These are phyloP conservation scores for Ceratocystiopsis minuta DNA, from an alignment of 2,329 filamentous ascomycete species.

Conservation along the genomic window DNA sequence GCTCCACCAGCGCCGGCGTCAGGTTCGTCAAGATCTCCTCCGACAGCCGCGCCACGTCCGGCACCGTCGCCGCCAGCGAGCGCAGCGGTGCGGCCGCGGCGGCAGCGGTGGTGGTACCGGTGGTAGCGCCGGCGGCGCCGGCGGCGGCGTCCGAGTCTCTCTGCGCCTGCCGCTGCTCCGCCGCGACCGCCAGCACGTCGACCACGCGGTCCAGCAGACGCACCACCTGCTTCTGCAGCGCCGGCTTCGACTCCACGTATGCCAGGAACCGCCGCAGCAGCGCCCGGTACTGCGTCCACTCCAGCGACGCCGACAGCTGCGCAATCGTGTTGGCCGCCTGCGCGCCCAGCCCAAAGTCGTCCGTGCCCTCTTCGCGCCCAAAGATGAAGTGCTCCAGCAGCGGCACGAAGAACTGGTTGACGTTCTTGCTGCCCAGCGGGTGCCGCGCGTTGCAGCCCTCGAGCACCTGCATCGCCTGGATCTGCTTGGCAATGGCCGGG, in stretches of 20 bases:
- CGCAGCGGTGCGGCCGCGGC: slow-evolving; percentile 10
- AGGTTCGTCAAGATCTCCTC: slow-evolving; percentile 58
- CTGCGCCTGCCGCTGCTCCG: slow-evolving; percentile 7
- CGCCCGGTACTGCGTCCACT: slow-evolving; percentile 81
- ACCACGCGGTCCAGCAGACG: slow-evolving; percentile 65
- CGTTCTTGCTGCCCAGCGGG: slow-evolving; percentile 55
- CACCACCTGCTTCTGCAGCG: slow-evolving; percentile 72
- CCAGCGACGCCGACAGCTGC: slow-evolving; percentile 53
- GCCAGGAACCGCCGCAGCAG: slow-evolving; percentile 69
- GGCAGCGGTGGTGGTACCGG: slow-evolving; percentile 10
- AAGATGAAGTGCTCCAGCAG: slow-evolving; percentile 90
- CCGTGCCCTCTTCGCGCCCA: slow-evolving; percentile 50
- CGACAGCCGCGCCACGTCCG: slow-evolving; percentile 46
- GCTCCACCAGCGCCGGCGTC: slow-evolving; percentile 60
- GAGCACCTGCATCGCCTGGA: slow-evolving; percentile 66
- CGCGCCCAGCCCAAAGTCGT: slow-evolving; percentile 73
- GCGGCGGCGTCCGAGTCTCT: slow-evolving; percentile 23
- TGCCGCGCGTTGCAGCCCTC: slow-evolving; percentile 43
- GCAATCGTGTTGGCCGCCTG: slow-evolving; percentile 73
- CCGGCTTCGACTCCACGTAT: slow-evolving; percentile 63
- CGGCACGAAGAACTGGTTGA: slow-evolving; percentile 76
- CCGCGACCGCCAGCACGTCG: slow-evolving; percentile 50
- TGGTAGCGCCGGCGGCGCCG: slow-evolving; percentile 25
- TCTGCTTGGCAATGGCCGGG: slow-evolving; percentile 70
- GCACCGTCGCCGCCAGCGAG: slow-evolving; percentile 46